These are phyloP conservation scores for Moniliophthora roreri DNA, from an alignment of 1,284 basidiomycete species.

Conservation along the genomic window DNA sequence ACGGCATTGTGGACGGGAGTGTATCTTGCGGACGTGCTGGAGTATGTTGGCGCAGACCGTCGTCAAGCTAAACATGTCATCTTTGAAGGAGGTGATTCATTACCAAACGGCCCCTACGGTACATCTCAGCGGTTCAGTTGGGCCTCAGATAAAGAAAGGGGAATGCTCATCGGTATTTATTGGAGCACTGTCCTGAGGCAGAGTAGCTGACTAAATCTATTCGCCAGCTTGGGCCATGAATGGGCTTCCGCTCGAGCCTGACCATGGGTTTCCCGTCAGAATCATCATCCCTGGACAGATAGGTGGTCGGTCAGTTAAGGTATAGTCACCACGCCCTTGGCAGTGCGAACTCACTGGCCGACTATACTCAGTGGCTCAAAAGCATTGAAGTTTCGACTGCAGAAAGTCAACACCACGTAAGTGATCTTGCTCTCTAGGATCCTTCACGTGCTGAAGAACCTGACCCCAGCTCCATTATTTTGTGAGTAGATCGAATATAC, in stretches of 20 bases:
- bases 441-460: background rate
- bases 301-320: slow-evolving; percentile 52
- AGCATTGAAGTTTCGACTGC: slow-evolving; percentile 54
- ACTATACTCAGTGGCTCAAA: slow-evolving; percentile 51
- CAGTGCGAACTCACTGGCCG: background rate
- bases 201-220: background rate
- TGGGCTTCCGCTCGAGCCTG: slow-evolving; percentile 51
- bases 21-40: slow-evolving; percentile 58
- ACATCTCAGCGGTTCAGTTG: slow-evolving; percentile 56
- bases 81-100: slow-evolving; percentile 62
- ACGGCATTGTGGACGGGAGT: slow-evolving; percentile 72
- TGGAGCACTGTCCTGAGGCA: slow-evolving; percentile 35
- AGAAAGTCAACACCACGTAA: slow-evolving; percentile 56
- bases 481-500: too few species aligned
- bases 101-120: slow-evolving; percentile 70
- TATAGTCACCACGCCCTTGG: slow-evolving; percentile 11
- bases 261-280: slow-evolving; percentile 68
- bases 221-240: slow-evolving; percentile 47
- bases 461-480: slow-evolving; percentile 27
- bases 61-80: slow-evolving; percentile 49
- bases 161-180: slow-evolving; percentile 64
- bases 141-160: slow-evolving; percentile 47
- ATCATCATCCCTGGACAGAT: slow-evolving; percentile 67
- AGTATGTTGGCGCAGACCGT: slow-evolving; percentile 44
- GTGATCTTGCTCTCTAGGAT: background rate